Conservation (phyloP, 2,329 filamentous ascomycete genomes). For the Diplodia corticola region DNA sequence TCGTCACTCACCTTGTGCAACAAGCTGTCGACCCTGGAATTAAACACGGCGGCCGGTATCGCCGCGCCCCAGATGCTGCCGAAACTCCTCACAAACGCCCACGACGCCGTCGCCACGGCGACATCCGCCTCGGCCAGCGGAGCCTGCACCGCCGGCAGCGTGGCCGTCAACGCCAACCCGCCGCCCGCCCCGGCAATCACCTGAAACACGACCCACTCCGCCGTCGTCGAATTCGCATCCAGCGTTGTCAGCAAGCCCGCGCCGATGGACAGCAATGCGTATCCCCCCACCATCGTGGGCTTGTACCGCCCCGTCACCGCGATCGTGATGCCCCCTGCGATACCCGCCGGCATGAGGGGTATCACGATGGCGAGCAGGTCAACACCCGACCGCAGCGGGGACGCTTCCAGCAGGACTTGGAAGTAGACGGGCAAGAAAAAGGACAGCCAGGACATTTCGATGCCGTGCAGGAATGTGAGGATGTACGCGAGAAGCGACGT, state of each 20-base stretch:
- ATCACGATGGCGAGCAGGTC: slow-evolving; percentile 35
- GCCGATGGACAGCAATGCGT: neutral
- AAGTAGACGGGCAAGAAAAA: too few species aligned
- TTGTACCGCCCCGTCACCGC: slow-evolving; percentile 32
- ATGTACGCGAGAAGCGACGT: too few species aligned
- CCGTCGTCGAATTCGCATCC: slow-evolving; percentile 19
- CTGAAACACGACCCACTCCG: slow-evolving; percentile 31
- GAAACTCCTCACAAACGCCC: slow-evolving; percentile 34
- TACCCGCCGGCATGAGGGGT: slow-evolving; percentile 32
- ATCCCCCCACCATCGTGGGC: slow-evolving; percentile 22
- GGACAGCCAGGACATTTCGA: too few species aligned
- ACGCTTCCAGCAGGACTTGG: too few species aligned
- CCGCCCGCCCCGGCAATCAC: slow-evolving; percentile 30
- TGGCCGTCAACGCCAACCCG: slow-evolving; percentile 33
- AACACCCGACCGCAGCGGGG: slow-evolving; percentile 39
- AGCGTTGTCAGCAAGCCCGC: slow-evolving; percentile 28
- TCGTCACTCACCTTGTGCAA: slow-evolving; percentile 25
- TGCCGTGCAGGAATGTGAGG: too few species aligned
- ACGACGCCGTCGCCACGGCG: slow-evolving; percentile 31
- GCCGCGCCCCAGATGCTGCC: slow-evolving; percentile 36
- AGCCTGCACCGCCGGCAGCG: slow-evolving; percentile 34
- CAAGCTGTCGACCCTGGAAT: slow-evolving; percentile 28
- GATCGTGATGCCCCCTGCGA: slow-evolving; percentile 33
- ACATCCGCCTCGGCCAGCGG: slow-evolving; percentile 31
- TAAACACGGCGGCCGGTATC: slow-evolving; percentile 35